Base-by-base conservation (phyloP, 2,329 filamentous ascomycete species). In the Sclerotinia borealis region DNA sequence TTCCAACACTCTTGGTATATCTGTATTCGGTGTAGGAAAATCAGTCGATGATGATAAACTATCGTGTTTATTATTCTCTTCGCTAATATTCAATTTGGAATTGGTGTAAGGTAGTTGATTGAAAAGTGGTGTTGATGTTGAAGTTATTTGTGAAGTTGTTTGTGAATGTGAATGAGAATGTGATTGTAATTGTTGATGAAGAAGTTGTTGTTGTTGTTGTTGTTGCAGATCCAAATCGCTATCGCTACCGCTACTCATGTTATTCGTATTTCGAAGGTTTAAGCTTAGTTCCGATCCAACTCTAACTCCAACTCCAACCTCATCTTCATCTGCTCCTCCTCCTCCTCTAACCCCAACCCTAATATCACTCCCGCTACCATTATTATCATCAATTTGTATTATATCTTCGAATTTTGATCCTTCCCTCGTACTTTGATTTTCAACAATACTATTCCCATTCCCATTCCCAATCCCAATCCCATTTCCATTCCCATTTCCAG, bases 21-120 rank as follows among this genome's bases (percentile, higher is more conserved):
- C 72, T 45, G 70, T 71, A 63, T 68, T 71, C 3, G 72, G 72
- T 4, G 72, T 73, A 1, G 71, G 69, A 51, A 73, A 72, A 58
- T 71, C 70, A 9, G 67, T 60, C 3, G 71, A 69, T 4, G 49
- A 52, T 4, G 71, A 71, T 19, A 65, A 66, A 55, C 67, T 71
- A 54, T 72, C 70, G 66, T 72, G 68, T 55, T 69, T 71, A 48
- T 64, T 47, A 31, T 63, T 43, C 31, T 61, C 39, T 29, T 58
- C 37, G 25, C 47, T 39, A 37, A 59, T 27, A 15, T 34, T 47
- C 13, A 48, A 39, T 43, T 43, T 47, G 13, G 59, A 37, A 49
- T 59, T 59, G 31, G 17, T n/a, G 5, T 50, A 49, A 9, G 43
- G 9, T 27, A 17, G 31, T 60, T 66, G 52, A 31, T 55, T 55